These are phyloP conservation scores for Xylariaceae sp. DNA, from an alignment of 2,329 filamentous ascomycete species.

Conservation along the genomic window DNA sequence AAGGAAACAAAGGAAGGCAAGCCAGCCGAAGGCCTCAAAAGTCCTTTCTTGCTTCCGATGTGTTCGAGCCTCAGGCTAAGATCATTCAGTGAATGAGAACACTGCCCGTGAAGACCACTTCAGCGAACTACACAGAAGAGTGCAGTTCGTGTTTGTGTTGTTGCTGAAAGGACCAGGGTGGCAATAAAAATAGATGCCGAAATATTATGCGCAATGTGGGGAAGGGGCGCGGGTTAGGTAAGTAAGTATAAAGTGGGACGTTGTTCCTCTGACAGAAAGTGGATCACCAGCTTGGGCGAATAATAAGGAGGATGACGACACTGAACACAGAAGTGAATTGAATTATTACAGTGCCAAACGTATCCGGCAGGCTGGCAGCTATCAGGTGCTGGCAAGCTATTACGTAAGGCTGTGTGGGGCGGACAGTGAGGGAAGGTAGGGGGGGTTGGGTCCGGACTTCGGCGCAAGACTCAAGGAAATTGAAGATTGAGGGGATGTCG, in stretches of 20 bases:
- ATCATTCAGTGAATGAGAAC: conserved; percentile 14
- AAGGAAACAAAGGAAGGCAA: conserved; percentile 24
- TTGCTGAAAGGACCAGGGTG: conserved; percentile 4
- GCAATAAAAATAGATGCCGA: conserved; percentile 1
- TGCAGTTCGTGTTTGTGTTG: neutral
- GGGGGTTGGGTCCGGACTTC: conserved; percentile 50
- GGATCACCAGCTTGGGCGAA: conserved; percentile 6
- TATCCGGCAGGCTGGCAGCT: conserved; percentile 25
- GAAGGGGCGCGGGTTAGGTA: neutral
- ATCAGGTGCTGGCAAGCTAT: conserved; percentile 18
- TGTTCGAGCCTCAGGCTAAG: conserved; percentile 11
- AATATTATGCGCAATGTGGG: conserved; percentile 4
- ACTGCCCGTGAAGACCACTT: conserved; percentile 14
- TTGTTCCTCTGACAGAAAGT: conserved; percentile 4
- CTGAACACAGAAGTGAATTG: conserved; percentile 1
- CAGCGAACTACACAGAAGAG: conserved; percentile 3
- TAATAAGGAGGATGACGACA: conserved; percentile 6
- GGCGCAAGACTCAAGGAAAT: conserved; percentile 45
- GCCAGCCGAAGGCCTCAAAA: conserved; percentile 7
- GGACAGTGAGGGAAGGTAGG: conserved; percentile 22
- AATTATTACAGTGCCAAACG: conserved; percentile 23
- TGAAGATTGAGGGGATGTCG: conserved; percentile 48
- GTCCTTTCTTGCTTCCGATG: conserved; percentile 22
- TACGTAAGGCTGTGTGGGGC: conserved; percentile 29
- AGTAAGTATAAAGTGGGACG: neutral